Conservation (phyloP, 129 eudicot genomes). For the Arctium lappa region DNA sequence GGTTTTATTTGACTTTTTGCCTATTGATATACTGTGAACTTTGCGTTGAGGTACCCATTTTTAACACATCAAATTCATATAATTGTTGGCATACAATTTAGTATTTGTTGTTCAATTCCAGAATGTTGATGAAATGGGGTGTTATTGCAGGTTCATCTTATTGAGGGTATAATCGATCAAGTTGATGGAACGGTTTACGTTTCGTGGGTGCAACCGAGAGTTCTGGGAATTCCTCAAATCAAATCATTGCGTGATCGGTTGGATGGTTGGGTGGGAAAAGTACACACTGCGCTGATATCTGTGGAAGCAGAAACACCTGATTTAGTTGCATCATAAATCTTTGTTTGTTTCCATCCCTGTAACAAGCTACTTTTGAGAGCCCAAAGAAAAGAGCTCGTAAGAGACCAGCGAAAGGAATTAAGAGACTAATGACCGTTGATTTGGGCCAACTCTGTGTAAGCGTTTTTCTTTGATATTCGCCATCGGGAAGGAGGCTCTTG, state of each 20-base stretch:
- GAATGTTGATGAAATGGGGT: background rate
- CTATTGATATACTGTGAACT: background rate
- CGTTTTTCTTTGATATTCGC: conserved; percentile 1
- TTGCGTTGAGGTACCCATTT: conserved; percentile 47
- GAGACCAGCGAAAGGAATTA: background rate
- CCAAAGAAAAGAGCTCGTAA: conserved; percentile 14
- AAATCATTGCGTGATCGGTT: conserved; percentile 81
- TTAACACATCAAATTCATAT: conserved; percentile 40
- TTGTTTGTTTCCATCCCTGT: conserved; percentile 8
- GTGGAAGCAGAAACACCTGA: conserved; percentile 87
- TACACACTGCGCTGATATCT: conserved; percentile 82
- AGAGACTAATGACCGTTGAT: conserved; percentile 7
- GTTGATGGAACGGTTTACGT: conserved; percentile 89
- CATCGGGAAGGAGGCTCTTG: background rate
- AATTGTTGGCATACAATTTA: conserved; percentile 41
- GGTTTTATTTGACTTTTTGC: conserved; percentile 41
- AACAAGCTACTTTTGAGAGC: conserved; percentile 8
- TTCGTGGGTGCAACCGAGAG: conserved; percentile 98
- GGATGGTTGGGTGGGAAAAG: conserved; percentile 86
- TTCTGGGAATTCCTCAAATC: conserved; percentile 79
- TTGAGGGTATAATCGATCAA: conserved; percentile 93
- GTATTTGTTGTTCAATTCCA: conserved; percentile 48
- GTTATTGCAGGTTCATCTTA: conserved; percentile 75
- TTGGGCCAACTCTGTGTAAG: conserved; percentile 13
- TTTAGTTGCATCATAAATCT: conserved; percentile 45